phyloP scores from a whole-genome alignment of 257 asterid species.

The Linaria vulgaris region DNA sequence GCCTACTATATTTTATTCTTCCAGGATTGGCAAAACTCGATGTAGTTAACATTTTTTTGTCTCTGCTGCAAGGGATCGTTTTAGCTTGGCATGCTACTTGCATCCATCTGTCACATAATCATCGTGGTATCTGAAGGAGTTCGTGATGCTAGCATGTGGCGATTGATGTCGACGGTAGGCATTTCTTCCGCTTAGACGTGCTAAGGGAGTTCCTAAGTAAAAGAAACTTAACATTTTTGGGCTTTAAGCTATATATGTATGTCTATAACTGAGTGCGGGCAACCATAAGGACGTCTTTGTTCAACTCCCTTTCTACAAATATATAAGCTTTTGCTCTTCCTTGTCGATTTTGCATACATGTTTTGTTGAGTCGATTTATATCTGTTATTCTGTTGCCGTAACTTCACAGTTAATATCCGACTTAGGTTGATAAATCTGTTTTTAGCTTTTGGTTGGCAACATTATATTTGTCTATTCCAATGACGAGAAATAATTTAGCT shows the following conservation, averaged over 20 bases:
- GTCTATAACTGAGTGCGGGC: constrained; percentile 7
- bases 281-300: not conserved
- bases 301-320: not conserved
- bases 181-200: constrained; percentile 20
- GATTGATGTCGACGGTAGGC: constrained; percentile 75
- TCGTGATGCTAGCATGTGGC: constrained; percentile 89
- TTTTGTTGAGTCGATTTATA: not conserved
- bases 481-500: not conserved
- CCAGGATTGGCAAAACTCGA: constrained; percentile 20
- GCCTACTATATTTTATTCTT: not conserved
- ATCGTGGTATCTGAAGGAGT: constrained; percentile 90
- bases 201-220: constrained; percentile 1
- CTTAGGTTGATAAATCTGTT: not conserved
- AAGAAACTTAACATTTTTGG: not conserved
- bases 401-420: not conserved
- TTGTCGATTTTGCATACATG: constrained; percentile 9
- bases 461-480: not conserved
- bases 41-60: constrained; percentile 31
- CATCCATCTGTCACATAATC: constrained; percentile 75
- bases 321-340: not conserved
- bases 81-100: constrained; percentile 92
- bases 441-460: not conserved
- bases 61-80: constrained; percentile 67
- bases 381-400: not conserved
- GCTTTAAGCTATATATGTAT: not conserved